Evolutionary conservation across 2,329 filamentous ascomycete genomes (phyloP), one percentile per base, ranked within the genome.

Genomic region (Fusarium buxicola): DNA sequence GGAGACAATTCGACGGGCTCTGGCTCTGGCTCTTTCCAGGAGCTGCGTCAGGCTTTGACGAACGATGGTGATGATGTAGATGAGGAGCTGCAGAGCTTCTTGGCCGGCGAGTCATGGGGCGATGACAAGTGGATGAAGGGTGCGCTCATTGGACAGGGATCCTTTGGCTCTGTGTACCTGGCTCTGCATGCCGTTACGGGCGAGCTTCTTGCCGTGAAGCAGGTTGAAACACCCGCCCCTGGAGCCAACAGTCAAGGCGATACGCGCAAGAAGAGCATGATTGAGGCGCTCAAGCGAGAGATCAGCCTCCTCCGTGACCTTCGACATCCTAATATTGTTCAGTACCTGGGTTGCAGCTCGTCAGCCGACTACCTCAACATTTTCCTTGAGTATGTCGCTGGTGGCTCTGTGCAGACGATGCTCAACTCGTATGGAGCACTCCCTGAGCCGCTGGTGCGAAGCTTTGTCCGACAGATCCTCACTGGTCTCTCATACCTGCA

Each of bases 51-150:
- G 72, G 91, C 94, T 30, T 86, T 97, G 34, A 91, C 90, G 13
- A 91, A 96, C 68, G 94, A 98, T 71, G 94, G 93, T 30, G 94
- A 97, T 74, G 95, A 96, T 70, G 88, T 88, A 7, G 94, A 98
- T 70, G 92, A 94, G 72, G 94, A 95, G 69, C 83, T 98, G 18
- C 88, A 90, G 69, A 94, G 94, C 72, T 97, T 97, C 82, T 83
- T 98, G 35, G 89, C 92, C 30, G 92, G 92, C 64, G 92, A 97
- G 73, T 96, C 92, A 8, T 98, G 95, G 88, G 94, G 96, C 65
- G 94, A 97, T 63, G 91, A 94, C 80, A 96, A 97, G 77, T 99
- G 96, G 92, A 98, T 99, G 93, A 97, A 98, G 81, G 95, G 95
- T 73, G 94, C 94, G 28, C 83, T 98, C 63, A 99, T 99, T 67